phyloP scores from a whole-genome alignment of 2,329 filamentous ascomycete species.

The Claviceps sp. region DNA sequence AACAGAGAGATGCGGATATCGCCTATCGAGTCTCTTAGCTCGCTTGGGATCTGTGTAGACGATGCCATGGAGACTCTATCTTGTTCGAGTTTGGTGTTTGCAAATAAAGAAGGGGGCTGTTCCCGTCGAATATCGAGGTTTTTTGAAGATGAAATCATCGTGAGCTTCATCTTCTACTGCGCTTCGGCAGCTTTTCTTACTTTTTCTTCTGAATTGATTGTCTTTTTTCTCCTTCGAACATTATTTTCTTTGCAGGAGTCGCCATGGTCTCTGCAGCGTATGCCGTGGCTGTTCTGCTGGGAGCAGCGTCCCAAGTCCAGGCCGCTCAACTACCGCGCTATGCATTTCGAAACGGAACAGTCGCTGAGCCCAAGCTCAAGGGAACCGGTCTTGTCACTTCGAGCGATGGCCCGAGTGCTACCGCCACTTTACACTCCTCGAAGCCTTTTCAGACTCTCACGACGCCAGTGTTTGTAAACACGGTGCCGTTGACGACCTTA shows the following conservation, averaged over 20 bases:
- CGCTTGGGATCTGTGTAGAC: too few relatives aligned
- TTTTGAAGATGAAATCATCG: neutral
- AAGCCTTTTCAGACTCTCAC: neutral
- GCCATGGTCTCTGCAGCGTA: neutral
- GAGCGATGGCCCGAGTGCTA: neutral
- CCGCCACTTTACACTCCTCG: neutral
- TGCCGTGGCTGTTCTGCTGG: slow-evolving; percentile 2
- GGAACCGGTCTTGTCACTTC: neutral
- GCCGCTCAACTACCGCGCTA: neutral
- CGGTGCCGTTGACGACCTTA: neutral
- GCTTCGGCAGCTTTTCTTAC: neutral
- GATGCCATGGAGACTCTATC: too few relatives aligned
- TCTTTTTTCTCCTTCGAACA: neutral
- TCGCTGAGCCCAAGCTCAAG: neutral
- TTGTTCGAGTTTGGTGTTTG: neutral
- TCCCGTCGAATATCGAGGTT: neutral
- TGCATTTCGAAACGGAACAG: neutral
- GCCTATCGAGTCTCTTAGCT: too few relatives aligned
- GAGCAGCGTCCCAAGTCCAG: neutral
- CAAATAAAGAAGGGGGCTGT: neutral
- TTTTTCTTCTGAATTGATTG: neutral
- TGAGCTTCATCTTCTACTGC: too few relatives aligned
- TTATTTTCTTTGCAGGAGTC: neutral
- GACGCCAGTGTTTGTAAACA: slow-evolving; percentile 2
- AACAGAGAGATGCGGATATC: too few relatives aligned